phyloP scores from a whole-genome alignment of 345 rosid species.

The Noccaea caerulescens region DNA sequence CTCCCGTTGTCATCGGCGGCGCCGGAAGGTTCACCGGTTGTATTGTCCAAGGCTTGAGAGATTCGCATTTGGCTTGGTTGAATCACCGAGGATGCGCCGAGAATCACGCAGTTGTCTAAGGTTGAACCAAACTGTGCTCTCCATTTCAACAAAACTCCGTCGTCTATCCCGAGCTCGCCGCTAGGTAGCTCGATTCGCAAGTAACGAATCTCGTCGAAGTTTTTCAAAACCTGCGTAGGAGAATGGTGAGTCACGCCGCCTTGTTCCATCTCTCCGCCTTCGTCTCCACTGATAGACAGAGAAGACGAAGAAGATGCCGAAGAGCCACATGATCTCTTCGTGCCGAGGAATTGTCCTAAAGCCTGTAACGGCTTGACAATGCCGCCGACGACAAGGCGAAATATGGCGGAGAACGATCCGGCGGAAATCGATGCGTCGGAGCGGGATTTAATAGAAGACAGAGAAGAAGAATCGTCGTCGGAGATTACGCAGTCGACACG shows the following conservation, averaged over 20 bases:
- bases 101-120: constrained; percentile 84
- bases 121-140: constrained; percentile 96
- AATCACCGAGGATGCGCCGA: constrained; percentile 76
- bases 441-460: constrained; percentile 59
- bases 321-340: constrained; percentile 47
- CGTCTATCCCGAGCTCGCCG: constrained; percentile 87
- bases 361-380: constrained; percentile 83
- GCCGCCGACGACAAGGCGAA: constrained; percentile 64
- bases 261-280: constrained; percentile 71
- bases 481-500: constrained; percentile 94
- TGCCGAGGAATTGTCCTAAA: constrained; percentile 64
- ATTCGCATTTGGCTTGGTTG: constrained; percentile 24
- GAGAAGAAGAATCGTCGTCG: constrained; percentile 58
- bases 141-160: constrained; percentile 88
- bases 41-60: constrained; percentile 36
- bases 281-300: constrained; percentile 49
- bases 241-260: constrained; percentile 94
- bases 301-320: constrained; percentile 40
- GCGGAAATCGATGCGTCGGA: constrained; percentile 29
- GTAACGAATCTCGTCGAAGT: constrained; percentile 86
- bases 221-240: constrained; percentile 86
- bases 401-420: constrained; percentile 53
- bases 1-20: constrained; percentile 72
- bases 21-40: constrained; percentile 27
- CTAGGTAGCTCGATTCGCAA: constrained; percentile 83